Conservation (phyloP, 495 filamentous ascomycete genomes). For the Symbiotaphrina buchneri region DNA sequence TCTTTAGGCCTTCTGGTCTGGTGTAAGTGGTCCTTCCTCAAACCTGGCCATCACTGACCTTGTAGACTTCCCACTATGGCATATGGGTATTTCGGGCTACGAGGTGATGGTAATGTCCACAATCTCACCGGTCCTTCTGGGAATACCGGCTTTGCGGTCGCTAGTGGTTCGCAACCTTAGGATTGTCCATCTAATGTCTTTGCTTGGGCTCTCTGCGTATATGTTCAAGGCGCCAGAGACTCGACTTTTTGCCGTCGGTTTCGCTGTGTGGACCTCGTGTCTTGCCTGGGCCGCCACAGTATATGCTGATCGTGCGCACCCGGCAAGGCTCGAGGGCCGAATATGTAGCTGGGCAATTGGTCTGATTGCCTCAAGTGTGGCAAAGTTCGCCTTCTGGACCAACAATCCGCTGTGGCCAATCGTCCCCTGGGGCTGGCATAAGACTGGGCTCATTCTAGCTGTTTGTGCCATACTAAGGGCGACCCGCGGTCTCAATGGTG, state of each 20-base stretch:
- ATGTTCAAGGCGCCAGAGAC: constrained; percentile 46
- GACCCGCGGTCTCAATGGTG: constrained; percentile 30
- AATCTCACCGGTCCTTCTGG: constrained; percentile 65
- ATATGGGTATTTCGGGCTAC: constrained; percentile 98
- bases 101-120: constrained; percentile 72
- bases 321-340: constrained; percentile 53
- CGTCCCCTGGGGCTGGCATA: constrained; percentile 93
- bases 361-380: constrained; percentile 59
- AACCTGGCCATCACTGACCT: not conserved
- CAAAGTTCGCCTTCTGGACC: constrained; percentile 88
- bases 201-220: constrained; percentile 63
- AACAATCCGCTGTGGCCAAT: constrained; percentile 97
- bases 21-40: constrained; percentile 41
- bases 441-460: constrained; percentile 52
- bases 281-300: constrained; percentile 64
- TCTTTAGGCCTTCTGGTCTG: constrained; percentile 73
- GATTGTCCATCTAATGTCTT: constrained; percentile 46
- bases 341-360: constrained; percentile 65
- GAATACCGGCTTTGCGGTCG: constrained; percentile 41
- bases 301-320: constrained; percentile 55
- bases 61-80: constrained; percentile 93
- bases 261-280: constrained; percentile 55
- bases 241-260: constrained; percentile 60
- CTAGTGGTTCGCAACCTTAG: constrained; percentile 45
- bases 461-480: constrained; percentile 51